Evolutionary conservation across 495 filamentous ascomycete species (phyloP), one percentile per base, ranked within the genome.

Genomic region (Antarctomyces pellizariae): DNA sequence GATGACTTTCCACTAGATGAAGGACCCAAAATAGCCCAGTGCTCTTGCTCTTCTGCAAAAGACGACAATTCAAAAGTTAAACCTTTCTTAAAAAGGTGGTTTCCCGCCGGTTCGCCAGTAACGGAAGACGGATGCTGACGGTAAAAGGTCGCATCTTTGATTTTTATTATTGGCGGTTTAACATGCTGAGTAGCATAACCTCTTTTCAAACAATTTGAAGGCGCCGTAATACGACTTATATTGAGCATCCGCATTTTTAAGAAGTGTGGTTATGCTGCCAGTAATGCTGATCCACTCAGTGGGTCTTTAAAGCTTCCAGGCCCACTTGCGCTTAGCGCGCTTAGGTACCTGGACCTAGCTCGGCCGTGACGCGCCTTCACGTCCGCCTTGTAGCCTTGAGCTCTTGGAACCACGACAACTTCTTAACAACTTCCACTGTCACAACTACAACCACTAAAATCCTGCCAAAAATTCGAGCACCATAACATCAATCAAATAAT

Each of bases 91-190:
- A 83, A 83, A 2, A 90, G 49, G n/a, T n/a, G n/a, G n/a, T n/a
- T n/a, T n/a, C n/a, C n/a, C n/a, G n/a, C n/a, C 1, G 76, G 54
- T 12, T 64, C 70, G 39, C 70, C 70, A 15, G 57, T 41, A 6
- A 42, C 38, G 14, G 56, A 49, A 13, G 54, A 55, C 8, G 77
- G 79, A 45, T 83, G 74, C 24, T 68, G 62, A 10, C 71, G 66
- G 49, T 86, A 84, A 43, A 90, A 90, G 2, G 74, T 78, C 33
- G 56, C 77, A 48, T 77, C 62, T 35, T 59, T 31, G 40, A 91
- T 82, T 32, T 52, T 54, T 27, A 90, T 67, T 24, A 90, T 54
- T 5, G 76, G 73, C 13, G 51, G 41, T 28, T 25, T 26, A n/a
- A n/a, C n/a, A n/a, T n/a, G n/a, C n/a, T n/a, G n/a, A n/a, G n/a